phyloP scores from a whole-genome alignment of 2,329 filamentous ascomycete species.

The Hypoxylon sp. region DNA sequence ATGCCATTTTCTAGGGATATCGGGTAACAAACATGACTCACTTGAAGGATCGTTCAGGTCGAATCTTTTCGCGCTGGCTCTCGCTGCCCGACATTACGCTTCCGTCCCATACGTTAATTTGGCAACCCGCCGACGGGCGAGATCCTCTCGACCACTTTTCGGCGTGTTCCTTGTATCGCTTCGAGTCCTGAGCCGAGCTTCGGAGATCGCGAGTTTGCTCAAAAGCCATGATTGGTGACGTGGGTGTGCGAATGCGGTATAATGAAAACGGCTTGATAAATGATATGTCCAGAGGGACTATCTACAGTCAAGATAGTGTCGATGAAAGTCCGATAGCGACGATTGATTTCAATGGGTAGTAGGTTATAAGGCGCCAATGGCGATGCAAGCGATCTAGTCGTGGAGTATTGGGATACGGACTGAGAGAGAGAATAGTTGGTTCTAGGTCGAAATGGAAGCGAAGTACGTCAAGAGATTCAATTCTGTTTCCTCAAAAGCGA shows the following conservation, averaged over 20 bases:
- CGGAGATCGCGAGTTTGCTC: conserved; percentile 57
- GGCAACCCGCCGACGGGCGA: conserved; percentile 49
- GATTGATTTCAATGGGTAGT: conserved; percentile 23
- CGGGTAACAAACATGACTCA: conserved; percentile 45
- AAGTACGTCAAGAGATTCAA: conserved; percentile 18
- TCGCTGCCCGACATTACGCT: conserved; percentile 45
- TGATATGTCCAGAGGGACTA: conserved; percentile 14
- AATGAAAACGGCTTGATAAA: conserved; percentile 9
- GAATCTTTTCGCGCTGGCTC: conserved; percentile 51
- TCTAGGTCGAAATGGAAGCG: conserved; percentile 22
- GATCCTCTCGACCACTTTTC: conserved; percentile 58
- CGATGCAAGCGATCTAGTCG: conserved; percentile 20
- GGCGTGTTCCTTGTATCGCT: conserved; percentile 57
- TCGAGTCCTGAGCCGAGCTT: conserved; percentile 57
- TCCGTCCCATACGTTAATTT: conserved; percentile 25
- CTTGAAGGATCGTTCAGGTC: conserved; percentile 52
- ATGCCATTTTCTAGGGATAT: conserved; percentile 5
- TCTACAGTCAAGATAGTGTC: not conserved
- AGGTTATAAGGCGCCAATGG: conserved; percentile 19
- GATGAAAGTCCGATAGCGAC: conserved; percentile 13
- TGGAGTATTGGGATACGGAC: conserved; percentile 10
- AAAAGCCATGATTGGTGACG: conserved; percentile 45
- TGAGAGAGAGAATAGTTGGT: conserved; percentile 25
- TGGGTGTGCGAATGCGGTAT: conserved; percentile 7
- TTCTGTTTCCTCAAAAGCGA: conserved; percentile 35